Evolutionary conservation across 1,284 basidiomycete species (phyloP), one percentile per base, ranked within the genome.

Genomic region (Moesziomyces antarcticus): DNA sequence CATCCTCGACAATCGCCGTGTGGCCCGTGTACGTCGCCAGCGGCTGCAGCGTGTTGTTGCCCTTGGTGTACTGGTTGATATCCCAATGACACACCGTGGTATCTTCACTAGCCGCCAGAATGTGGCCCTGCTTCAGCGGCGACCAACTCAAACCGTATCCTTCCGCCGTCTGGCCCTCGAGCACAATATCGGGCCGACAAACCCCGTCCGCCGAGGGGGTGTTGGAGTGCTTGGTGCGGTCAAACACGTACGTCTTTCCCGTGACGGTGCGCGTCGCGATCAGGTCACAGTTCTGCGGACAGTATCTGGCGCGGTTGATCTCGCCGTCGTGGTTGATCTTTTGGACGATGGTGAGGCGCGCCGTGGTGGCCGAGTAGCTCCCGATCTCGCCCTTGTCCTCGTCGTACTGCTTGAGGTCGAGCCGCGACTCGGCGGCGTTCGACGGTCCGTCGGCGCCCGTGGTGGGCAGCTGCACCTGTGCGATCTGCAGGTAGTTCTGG

Each of bases 61-160:
- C 88, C 85, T 95, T 98, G 24, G 91, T 89, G 85, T 96, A 99
- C 6, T 90, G 89, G 82, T 92, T 93, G 49, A 98, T 87, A 85
- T 99, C 96, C 96, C 96, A 99, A 81, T 95, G 90, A 79, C 94
- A 97, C 33, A 99, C 90, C 0, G 95, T 97, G 86, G 91, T 93
- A 85, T 99, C 96, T 84, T 99, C 95, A 6, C 93, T 95, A 18
- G 94, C 93, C 78, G 93, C 93, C 21, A 99, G 86, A 20, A 99
- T 88, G 84, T 97, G 90, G 0, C 97, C 97, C 90, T 93, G 71
- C 87, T 85, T 77, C 7, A 83, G 68, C 4, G 93, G 91, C 85
- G 89, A 97, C 96, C 96, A 99, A 18, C 92, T 90, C 48, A 99
- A 85, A 1, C 97, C 96, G 82, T 94, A 99, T 2, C 97, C 97